phyloP scores from a whole-genome alignment of 306 rosid species.

The Cicer cuneatum region DNA sequence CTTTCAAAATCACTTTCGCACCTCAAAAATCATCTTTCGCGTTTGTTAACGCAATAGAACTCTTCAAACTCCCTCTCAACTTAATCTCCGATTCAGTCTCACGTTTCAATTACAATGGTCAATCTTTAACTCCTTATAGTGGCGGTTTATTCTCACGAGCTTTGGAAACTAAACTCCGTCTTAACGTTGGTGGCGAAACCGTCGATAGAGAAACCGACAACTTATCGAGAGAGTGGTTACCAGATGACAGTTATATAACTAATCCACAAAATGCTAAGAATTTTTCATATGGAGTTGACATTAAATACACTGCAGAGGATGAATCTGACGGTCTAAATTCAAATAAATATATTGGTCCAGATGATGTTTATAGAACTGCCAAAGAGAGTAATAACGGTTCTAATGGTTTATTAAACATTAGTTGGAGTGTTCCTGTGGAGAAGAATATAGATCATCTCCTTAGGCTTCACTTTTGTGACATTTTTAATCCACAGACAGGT shows the following conservation, averaged over 20 bases:
- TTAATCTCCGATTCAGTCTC: accelerated
- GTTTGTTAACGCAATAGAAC: slow-evolving; percentile 63
- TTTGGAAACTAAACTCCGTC: slow-evolving; percentile 43
- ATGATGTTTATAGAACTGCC: slow-evolving; percentile 20
- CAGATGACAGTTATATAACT: slow-evolving; percentile 42
- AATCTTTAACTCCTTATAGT: accelerated
- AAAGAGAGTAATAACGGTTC: neutral
- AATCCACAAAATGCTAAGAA: neutral
- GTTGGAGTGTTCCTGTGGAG: slow-evolving; percentile 51
- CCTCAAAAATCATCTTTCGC: slow-evolving; percentile 45
- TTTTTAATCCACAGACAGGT: accelerated
- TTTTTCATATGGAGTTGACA: accelerated
- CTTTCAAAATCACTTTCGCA: slow-evolving; percentile 39
- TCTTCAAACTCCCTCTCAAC: slow-evolving; percentile 43
- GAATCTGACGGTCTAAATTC: slow-evolving; percentile 9
- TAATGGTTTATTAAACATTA: neutral
- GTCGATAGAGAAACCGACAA: neutral
- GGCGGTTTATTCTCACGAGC: slow-evolving; percentile 14
- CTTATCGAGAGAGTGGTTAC: slow-evolving; percentile 48
- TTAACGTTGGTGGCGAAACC: slow-evolving; percentile 47
- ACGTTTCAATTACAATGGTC: neutral
- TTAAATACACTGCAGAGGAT: neutral
- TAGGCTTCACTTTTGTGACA: slow-evolving; percentile 54
- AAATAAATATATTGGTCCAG: slow-evolving; percentile 14
- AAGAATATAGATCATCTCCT: slow-evolving; percentile 39